Evolutionary conservation across 129 eudicot genomes (phyloP).

Genomic region (Saussurea involucrata): DNA sequence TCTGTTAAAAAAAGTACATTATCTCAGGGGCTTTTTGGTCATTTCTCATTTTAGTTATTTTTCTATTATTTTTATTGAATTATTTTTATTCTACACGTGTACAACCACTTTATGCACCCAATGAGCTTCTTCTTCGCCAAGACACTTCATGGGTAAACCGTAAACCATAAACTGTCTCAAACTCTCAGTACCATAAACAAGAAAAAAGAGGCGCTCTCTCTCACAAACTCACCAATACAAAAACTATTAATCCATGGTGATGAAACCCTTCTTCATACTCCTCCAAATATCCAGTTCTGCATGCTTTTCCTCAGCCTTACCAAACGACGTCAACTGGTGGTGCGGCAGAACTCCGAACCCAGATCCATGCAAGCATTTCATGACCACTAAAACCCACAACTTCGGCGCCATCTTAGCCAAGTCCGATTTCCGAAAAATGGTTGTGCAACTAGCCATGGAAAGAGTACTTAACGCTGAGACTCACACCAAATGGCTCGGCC

Average conservation of each 20-base stretch:
- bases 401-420: slow-evolving; percentile 21
- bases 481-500: slow-evolving; percentile 43
- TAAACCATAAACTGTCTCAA: too few species aligned
- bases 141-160: too few species aligned
- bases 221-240: slow-evolving; percentile 1
- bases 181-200: too few species aligned
- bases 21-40: too few species aligned
- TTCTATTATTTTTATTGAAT: too few species aligned
- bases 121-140: too few species aligned
- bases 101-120: too few species aligned
- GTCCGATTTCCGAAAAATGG: slow-evolving; percentile 45
- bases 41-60: too few species aligned
- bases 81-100: too few species aligned
- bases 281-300: slow-evolving; percentile 14
- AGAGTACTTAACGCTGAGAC: slow-evolving; percentile 40
- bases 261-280: slow-evolving; percentile 14
- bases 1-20: too few species aligned
- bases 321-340: slow-evolving; percentile 56
- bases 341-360: slow-evolving; percentile 72
- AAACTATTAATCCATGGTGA: neutral
- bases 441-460: slow-evolving; percentile 57
- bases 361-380: slow-evolving; percentile 62
- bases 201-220: too few species aligned
- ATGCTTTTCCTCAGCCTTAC: slow-evolving; percentile 24
- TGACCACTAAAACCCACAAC: slow-evolving; percentile 29